Evolutionary conservation across 2,329 filamentous ascomycete species (phyloP).

Genomic region (Aspergillus neotritici): DNA sequence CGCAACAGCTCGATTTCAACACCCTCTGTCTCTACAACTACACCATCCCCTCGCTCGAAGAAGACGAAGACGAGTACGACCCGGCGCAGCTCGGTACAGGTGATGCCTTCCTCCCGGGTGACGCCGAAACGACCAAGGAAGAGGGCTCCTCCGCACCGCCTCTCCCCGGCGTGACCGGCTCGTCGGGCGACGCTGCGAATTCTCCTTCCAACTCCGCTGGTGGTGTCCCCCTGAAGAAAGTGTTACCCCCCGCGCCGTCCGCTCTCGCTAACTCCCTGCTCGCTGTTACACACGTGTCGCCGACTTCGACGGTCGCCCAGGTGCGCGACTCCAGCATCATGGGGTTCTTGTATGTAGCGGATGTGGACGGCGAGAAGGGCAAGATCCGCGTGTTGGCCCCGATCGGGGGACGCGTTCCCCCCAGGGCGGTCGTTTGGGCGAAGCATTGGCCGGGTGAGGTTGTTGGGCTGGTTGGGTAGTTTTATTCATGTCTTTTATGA

Average conservation of each 20-base stretch:
- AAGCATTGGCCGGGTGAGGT: conserved; percentile 75
- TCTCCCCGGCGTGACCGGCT: conserved; percentile 20
- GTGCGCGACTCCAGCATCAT: conserved; percentile 78
- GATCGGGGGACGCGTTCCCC: conserved; percentile 72
- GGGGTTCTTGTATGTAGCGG: conserved; percentile 88
- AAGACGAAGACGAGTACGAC: conserved; percentile 46
- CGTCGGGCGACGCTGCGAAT: conserved; percentile 14
- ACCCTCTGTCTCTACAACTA: conserved; percentile 68
- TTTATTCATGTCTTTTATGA: neutral
- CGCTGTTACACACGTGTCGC: conserved; percentile 73
- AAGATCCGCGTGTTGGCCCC: conserved; percentile 78
- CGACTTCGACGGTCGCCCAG: conserved; percentile 62
- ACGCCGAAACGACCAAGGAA: conserved; percentile 18
- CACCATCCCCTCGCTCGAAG: conserved; percentile 51
- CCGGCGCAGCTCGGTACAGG: conserved; percentile 28
- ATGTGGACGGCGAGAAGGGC: conserved; percentile 79
- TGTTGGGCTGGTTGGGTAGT: conserved; percentile 63
- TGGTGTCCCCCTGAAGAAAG: conserved; percentile 49
- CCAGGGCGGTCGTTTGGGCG: conserved; percentile 75
- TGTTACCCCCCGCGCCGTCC: conserved; percentile 55
- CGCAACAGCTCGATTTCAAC: conserved; percentile 74
- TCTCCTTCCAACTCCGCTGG: conserved; percentile 16
- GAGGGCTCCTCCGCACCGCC: conserved; percentile 15
- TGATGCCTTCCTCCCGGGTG: conserved; percentile 34
- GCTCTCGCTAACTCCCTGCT: conserved; percentile 73